Percentiles rank a stretch among this genome's conserved stretches.
Conservation (phyloP, 2,329 filamentous ascomycete species). For the Atkinsonella texensis region DNA sequence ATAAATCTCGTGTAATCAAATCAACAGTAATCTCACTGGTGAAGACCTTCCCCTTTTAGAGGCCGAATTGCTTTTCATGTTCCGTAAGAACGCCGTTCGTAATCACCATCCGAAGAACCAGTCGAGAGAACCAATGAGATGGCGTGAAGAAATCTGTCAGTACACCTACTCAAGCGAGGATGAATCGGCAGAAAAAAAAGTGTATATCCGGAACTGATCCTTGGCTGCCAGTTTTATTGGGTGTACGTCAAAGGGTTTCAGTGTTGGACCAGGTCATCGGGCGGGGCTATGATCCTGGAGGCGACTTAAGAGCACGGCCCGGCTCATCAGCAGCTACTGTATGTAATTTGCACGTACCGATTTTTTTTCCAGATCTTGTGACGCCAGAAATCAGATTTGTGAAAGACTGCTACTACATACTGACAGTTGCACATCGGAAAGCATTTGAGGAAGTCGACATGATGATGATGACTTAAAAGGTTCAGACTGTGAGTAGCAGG, state of each 20-base stretch:
- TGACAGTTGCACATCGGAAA: not conserved
- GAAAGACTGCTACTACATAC: not conserved
- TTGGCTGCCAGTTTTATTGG: not conserved
- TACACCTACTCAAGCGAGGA: not conserved
- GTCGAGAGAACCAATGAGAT: not conserved
- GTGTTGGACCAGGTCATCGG: not conserved
- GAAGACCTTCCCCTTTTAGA: too few species aligned
- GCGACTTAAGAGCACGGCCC: not conserved
- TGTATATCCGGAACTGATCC: not conserved
- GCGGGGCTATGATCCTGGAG: not conserved
- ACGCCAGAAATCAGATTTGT: not conserved
- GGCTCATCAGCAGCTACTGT: not conserved
- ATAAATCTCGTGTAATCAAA: too few species aligned
- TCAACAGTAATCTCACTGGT: too few species aligned
- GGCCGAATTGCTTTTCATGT: too few species aligned
- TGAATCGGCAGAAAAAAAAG: not conserved
- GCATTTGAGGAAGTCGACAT: not conserved
- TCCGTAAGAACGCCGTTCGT: not conserved
- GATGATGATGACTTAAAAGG: not conserved
- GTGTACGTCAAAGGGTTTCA: not conserved
- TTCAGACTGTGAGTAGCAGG: not conserved
- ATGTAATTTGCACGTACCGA: not conserved
- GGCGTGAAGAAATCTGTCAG: not conserved
- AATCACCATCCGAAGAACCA: not conserved
- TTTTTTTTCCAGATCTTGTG: not conserved